A percentile compares a stretch with the other conserved stretches of the same genome.
These are phyloP conservation scores for Lophiotrema nucula DNA, from an alignment of 495 filamentous ascomycete species.

Conservation along the genomic window DNA sequence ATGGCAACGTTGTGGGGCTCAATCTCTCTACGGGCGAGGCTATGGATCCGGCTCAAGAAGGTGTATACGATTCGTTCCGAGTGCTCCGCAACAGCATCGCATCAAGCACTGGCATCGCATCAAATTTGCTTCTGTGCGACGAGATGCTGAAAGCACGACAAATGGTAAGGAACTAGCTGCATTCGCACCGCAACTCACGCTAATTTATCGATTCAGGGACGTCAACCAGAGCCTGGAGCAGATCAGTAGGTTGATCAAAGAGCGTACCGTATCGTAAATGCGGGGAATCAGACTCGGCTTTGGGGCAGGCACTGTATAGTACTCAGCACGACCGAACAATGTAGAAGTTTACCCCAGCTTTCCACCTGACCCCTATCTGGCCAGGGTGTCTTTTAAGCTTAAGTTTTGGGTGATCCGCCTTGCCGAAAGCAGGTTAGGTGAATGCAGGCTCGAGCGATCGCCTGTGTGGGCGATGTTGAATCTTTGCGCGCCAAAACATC, in stretches of 20 bases:
- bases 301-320: too few relatives aligned
- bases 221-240: conserved; percentile 24
- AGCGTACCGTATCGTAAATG: too few relatives aligned
- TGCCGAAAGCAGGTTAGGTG: neutral
- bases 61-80: conserved; percentile 94
- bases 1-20: conserved; percentile 84
- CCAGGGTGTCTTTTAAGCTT: conserved; percentile 13
- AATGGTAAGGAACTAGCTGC: conserved; percentile 57
- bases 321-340: too few relatives aligned
- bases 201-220: conserved; percentile 15
- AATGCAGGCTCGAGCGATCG: neutral
- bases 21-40: conserved; percentile 82
- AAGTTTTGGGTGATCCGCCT: neutral
- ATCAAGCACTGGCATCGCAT: conserved; percentile 90
- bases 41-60: conserved; percentile 92
- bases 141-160: conserved; percentile 96
- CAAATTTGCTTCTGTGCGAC: conserved; percentile 92
- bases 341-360: too few relatives aligned
- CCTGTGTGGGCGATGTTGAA: neutral
- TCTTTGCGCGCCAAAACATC: neutral
- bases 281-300: conserved; percentile 6
- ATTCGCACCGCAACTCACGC: neutral
- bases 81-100: conserved; percentile 91
- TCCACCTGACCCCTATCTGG: neutral
- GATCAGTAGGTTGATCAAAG: too few relatives aligned